Evolutionary conservation across 1,139 yeast genomes (phyloP), one percentile per base, ranked within the genome.

Genomic region (Suhomyces wounanorum): DNA sequence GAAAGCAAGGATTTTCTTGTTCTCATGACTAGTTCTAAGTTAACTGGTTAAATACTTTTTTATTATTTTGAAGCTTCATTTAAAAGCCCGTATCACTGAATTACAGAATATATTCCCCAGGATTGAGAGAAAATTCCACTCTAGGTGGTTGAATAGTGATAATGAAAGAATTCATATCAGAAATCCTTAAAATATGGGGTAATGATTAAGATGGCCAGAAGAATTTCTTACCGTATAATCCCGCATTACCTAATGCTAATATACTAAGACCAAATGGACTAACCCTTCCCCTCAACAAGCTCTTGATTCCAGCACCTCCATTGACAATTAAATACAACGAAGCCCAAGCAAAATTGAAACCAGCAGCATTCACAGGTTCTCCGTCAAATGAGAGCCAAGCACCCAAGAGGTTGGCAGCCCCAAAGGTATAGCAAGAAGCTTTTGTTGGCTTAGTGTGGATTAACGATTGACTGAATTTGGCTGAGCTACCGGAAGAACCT

Each of bases 311-410:
- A 1, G 84, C 75, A 40, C 76, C 78, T 5, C 95, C 94, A 64
- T 90, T 89, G 8, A 87, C 91, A 40, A 92, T 64, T 52, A 88
- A 64, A 63, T 90, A 94, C 49, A 92, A 71, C 3, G 89, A 66
- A 14, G 91, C 83, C 98, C 98, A 94, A 3, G 96, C 96, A 61
- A 88, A 80, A 7, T 84, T 77, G 68, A 94, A 89, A 0, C 97
- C 98, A 1, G 96, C 82, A 8, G 97, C 98, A 68, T 89, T 87
- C 48, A 82, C 79, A 37, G 84, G 72, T 62, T 91, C 97, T 16
- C 91, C 89, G 63, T 92, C 98, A 58, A 75, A 75, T 50, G 87
- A 81, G 75, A 92, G 86, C 75, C 82, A 88, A 14, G 92, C 89
- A 25, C 97, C 97, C 16, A 89, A 69, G 1, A 87, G 88, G 57